Evolutionary conservation across 1,139 yeast genomes (phyloP), one percentile per base, ranked within the genome.

Genomic region (Debaryomyces psychrophilus): DNA sequence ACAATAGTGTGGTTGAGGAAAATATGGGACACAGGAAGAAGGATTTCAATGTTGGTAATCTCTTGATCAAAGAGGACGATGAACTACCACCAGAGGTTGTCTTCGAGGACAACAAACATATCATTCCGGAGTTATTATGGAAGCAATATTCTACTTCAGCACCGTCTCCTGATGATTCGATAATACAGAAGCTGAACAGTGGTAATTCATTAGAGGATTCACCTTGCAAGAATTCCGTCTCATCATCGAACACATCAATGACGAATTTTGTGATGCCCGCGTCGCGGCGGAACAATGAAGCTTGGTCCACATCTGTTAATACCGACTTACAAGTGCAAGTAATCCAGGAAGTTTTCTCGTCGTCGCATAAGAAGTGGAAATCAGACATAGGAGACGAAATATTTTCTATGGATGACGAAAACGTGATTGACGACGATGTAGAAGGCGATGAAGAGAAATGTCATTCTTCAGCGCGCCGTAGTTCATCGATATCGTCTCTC

Each of bases 41-140:
- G 11, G 43, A 37, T 22, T 17, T n/a, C 12, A 26, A 12, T 29
- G 25, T 44, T 31, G 29, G 26, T 4, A 34, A 29, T 12, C 28
- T 27, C 6, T 31, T 27, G 47, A 60, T 7, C 15, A 31, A 49
- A 39, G 57, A 55, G 17, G 69, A 64, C 22, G 67, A 64, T 25
- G 71, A 66, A 31, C 59, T 73, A 27, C 77, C 82, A 17, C 92
- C 93, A 1, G 96, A 90, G 60, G 97, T 92, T 17, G 85, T 87
- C 2, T 72, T 92, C 37, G 90, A 89, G 61, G 97, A 90, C 60
- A 90, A 90, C 64, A 84, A 81, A 53, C 98, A 90, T 62, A 90
- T 90, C 45, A 84, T 90, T 37, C 97, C 97, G 0, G 87, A 84
- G 50, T 81, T 89, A 2, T 65, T 90, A 50, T 80, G 90, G 81